A percentile compares a stretch with the other conserved stretches of the same genome.
Conservation (phyloP, 169 alveolate genomes). For the Cryptosporidium andersoni region DNA sequence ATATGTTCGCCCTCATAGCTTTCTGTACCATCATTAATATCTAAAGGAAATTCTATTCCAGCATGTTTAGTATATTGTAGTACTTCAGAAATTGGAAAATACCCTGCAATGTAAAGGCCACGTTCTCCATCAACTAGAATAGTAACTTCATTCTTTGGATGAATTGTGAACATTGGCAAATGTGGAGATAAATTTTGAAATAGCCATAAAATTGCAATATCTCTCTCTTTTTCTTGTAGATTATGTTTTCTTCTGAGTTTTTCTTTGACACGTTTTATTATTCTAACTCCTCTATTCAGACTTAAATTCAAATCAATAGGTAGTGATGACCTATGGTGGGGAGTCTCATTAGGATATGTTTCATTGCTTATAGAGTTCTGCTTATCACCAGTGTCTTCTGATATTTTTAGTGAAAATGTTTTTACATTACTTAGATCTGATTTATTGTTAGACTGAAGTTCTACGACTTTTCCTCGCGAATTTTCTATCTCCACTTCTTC, state of each 20-base stretch:
- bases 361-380: conserved; percentile 1
- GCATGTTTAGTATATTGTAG: conserved; percentile 49
- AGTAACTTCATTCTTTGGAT: conserved; percentile 78
- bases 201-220: conserved; percentile 66
- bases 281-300: conserved; percentile 32
- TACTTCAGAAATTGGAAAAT: conserved; percentile 41
- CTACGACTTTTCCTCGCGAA: background rate
- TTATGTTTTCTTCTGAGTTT: conserved; percentile 66
- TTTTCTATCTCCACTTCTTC: background rate
- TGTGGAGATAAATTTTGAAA: conserved; percentile 79
- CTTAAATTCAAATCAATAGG: background rate
- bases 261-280: conserved; percentile 41
- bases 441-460: background rate
- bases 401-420: conserved; percentile 1
- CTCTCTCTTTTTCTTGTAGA: conserved; percentile 74
- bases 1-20: conserved; percentile 30
- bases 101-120: conserved; percentile 73
- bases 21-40: conserved; percentile 22
- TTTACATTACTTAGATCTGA: background rate
- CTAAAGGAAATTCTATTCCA: conserved; percentile 42
- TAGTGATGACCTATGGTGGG: too few relatives aligned
- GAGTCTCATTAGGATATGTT: conserved; percentile 2
- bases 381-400: background rate
- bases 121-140: conserved; percentile 82
- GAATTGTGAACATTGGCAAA: conserved; percentile 82